phyloP scores from a whole-genome alignment of 73 alveolate species.

The Paramecium biaurelia region DNA sequence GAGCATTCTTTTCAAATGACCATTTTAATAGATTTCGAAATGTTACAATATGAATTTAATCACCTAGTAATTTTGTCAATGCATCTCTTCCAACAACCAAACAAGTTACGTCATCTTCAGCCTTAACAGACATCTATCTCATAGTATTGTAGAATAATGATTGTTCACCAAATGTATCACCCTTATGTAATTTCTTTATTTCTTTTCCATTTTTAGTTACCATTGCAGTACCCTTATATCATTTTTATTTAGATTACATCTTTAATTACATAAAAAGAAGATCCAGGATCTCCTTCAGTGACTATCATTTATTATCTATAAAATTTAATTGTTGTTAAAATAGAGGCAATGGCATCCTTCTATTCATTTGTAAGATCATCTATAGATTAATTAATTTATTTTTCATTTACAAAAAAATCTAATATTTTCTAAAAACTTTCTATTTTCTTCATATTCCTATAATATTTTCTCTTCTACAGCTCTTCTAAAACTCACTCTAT shows the following conservation, averaged over 20 bases:
- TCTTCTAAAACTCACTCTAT: constrained; percentile 78
- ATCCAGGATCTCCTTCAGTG: constrained; percentile 51
- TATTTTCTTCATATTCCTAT: not conserved
- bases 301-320: constrained; percentile 24
- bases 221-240: not conserved
- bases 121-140: constrained; percentile 56
- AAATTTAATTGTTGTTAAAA: constrained; percentile 8
- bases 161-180: constrained; percentile 59
- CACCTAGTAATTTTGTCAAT: constrained; percentile 55
- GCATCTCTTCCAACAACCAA: constrained; percentile 66
- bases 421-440: not conserved
- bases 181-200: constrained; percentile 17
- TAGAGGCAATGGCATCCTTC: constrained; percentile 49
- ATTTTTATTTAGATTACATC: not conserved
- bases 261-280: constrained; percentile 37
- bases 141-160: constrained; percentile 8
- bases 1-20: not conserved
- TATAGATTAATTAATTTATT: not conserved
- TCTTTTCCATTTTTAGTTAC: not conserved
- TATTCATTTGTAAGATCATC: not conserved
- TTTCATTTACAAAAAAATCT: constrained; percentile 19
- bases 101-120: constrained; percentile 56
- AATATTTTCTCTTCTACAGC: constrained; percentile 54
- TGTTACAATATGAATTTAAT: constrained; percentile 16
- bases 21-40: not conserved